Evolutionary conservation across 2,329 filamentous ascomycete genomes (phyloP).

Genomic region (Clonostachys byssicola): DNA sequence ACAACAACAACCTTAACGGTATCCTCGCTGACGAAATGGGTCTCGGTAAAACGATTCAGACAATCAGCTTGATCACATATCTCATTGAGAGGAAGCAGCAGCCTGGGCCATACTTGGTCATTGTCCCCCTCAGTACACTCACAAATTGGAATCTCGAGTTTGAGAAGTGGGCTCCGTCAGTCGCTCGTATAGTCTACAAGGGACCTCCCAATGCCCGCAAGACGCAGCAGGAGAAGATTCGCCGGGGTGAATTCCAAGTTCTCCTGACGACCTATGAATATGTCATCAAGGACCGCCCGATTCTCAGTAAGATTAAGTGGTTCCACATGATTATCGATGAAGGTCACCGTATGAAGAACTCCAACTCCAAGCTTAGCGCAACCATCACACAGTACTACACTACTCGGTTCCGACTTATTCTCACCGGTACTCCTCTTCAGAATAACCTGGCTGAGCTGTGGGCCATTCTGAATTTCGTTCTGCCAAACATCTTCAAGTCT

Average conservation of each 20-base stretch:
- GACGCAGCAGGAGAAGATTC: conserved; percentile 87
- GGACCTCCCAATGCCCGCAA: conserved; percentile 86
- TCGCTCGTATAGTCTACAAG: conserved; percentile 91
- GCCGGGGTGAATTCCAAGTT: conserved; percentile 93
- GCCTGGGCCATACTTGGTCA: conserved; percentile 88
- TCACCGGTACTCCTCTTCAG: conserved; percentile 94
- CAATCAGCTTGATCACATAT: conserved; percentile 95
- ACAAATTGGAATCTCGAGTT: conserved; percentile 99
- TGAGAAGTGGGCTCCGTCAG: conserved; percentile 94
- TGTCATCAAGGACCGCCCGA: conserved; percentile 96
- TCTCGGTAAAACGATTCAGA: conserved; percentile 99
- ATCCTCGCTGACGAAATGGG: conserved; percentile 99
- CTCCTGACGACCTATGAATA: conserved; percentile 98
- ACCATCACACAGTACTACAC: conserved; percentile 94
- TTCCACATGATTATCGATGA: conserved; percentile 99
- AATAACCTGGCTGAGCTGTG: conserved; percentile 96
- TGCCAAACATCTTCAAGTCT: conserved; percentile 98
- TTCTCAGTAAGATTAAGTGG: conserved; percentile 98
- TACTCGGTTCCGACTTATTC: conserved; percentile 91
- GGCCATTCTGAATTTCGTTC: conserved; percentile 97
- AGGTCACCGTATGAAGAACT: conserved; percentile 99
- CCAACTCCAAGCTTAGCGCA: conserved; percentile 89
- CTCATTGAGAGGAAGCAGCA: conserved; percentile 95
- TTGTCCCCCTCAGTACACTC: conserved; percentile 92
- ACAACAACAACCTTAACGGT: conserved; percentile 99